Percentiles rank a stretch among this genome's conserved stretches.
phyloP scores from a whole-genome alignment of 305 asterid genomes.

The Fraxinus paxiana region DNA sequence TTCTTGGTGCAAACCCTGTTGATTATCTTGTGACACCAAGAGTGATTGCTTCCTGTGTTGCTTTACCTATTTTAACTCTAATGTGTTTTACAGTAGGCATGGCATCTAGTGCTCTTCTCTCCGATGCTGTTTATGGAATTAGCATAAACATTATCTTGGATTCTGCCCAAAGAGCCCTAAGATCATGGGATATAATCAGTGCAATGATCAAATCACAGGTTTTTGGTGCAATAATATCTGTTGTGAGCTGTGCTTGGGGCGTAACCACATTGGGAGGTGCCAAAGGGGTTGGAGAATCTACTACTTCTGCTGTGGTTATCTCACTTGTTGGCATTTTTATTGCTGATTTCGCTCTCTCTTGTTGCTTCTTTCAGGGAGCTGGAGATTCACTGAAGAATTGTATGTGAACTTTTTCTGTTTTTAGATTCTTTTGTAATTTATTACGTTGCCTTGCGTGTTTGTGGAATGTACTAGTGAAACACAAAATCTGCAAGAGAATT shows the following conservation, averaged over 20 bases:
- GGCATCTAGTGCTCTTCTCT: slow-evolving; percentile 81
- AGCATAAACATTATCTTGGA: slow-evolving; percentile 80
- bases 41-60: slow-evolving; percentile 71
- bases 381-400: slow-evolving; percentile 78
- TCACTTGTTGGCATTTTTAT: slow-evolving; percentile 86
- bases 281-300: slow-evolving; percentile 93
- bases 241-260: slow-evolving; percentile 96
- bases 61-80: slow-evolving; percentile 67
- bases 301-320: slow-evolving; percentile 87
- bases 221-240: slow-evolving; percentile 77
- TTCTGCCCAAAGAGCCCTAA: slow-evolving; percentile 79
- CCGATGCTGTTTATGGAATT: slow-evolving; percentile 73
- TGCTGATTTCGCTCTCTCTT: slow-evolving; percentile 89
- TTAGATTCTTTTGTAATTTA: not conserved
- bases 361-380: slow-evolving; percentile 85
- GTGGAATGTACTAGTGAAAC: not conserved
- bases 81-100: slow-evolving; percentile 80
- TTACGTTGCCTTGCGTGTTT: not conserved
- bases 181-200: slow-evolving; percentile 78
- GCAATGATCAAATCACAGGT: slow-evolving; percentile 82
- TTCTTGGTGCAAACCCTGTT: slow-evolving; percentile 80
- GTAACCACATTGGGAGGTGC: slow-evolving; percentile 96
- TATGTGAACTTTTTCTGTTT: slow-evolving; percentile 30
- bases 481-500: not conserved
- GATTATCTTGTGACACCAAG: slow-evolving; percentile 87